These are phyloP conservation scores for Yamadazyma takamatsuzukensis DNA, from an alignment of 805 yeast genomes.

Conservation along the genomic window DNA sequence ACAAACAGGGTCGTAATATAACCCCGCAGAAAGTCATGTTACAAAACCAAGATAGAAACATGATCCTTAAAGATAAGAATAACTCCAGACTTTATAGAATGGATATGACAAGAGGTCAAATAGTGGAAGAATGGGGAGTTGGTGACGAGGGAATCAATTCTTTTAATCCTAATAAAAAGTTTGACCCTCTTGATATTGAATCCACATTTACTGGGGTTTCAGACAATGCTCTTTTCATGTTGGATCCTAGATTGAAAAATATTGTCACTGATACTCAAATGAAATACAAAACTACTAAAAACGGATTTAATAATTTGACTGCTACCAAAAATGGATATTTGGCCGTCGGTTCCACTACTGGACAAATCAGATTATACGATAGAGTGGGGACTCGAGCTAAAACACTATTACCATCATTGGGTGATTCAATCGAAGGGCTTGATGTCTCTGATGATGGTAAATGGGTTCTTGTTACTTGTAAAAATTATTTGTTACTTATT, in stretches of 20 bases:
- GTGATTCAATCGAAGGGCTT: constrained; percentile 65
- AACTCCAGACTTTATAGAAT: constrained; percentile 54
- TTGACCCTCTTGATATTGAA: constrained; percentile 70
- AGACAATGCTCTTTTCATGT: constrained; percentile 58
- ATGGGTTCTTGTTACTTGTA: constrained; percentile 80
- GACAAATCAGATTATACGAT: constrained; percentile 75
- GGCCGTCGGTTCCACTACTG: constrained; percentile 73
- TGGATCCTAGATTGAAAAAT: constrained; percentile 72
- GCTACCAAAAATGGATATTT: constrained; percentile 72
- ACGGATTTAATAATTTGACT: constrained; percentile 54
- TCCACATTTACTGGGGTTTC: constrained; percentile 72
- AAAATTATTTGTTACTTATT: constrained; percentile 63
- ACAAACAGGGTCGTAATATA: constrained; percentile 44
- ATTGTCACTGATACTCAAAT: constrained; percentile 51
- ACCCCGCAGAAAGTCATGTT: constrained; percentile 69
- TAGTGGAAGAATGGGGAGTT: constrained; percentile 84
- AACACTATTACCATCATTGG: constrained; percentile 76
- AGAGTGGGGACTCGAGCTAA: constrained; percentile 72
- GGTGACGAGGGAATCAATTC: constrained; percentile 48
- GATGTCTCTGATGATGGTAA: constrained; percentile 77
- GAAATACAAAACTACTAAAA: constrained; percentile 49
- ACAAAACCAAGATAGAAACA: constrained; percentile 66
- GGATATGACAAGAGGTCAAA: constrained; percentile 76
- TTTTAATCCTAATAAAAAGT: constrained; percentile 70
- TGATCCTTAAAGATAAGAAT: constrained; percentile 49